These are phyloP conservation scores for Histomonas meleagridis DNA, from an alignment of 208 protist species.

Conservation along the genomic window DNA sequence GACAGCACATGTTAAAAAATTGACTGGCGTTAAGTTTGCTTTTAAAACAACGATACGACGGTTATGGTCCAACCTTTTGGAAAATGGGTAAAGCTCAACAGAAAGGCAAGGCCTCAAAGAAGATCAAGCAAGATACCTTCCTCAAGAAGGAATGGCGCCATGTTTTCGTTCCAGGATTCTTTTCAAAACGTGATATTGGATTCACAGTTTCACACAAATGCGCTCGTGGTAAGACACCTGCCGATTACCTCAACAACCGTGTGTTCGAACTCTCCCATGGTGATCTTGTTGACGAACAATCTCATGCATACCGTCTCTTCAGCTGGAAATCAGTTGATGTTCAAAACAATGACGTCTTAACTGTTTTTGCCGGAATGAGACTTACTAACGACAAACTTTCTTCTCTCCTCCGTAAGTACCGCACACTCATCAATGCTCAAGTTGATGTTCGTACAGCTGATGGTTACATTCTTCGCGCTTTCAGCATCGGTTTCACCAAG, in stretches of 20 bases:
- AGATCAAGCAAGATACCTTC: slow-evolving; percentile 35
- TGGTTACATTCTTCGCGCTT: slow-evolving; percentile 83
- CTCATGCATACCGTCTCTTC: slow-evolving; percentile 10
- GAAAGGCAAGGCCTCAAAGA: not conserved
- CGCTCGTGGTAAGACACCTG: not conserved
- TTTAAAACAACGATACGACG: too few species aligned
- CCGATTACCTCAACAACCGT: not conserved
- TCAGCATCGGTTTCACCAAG: slow-evolving; percentile 90
- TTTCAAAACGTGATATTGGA: slow-evolving; percentile 31
- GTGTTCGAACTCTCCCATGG: slow-evolving; percentile 15
- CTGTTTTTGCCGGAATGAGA: slow-evolving; percentile 90
- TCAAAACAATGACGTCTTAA: slow-evolving; percentile 77
- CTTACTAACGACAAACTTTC: slow-evolving; percentile 90
- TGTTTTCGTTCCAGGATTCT: slow-evolving; percentile 29
- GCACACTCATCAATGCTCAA: slow-evolving; percentile 82
- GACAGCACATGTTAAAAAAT: too few species aligned
- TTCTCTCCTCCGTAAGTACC: slow-evolving; percentile 88
- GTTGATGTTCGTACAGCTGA: slow-evolving; percentile 83
- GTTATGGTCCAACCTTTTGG: too few species aligned
- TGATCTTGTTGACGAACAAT: not conserved
- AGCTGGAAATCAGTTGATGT: slow-evolving; percentile 54
- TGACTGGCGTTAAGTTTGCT: too few species aligned
- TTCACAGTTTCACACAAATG: slow-evolving; percentile 20
- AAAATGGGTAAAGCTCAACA: not conserved
- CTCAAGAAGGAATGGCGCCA: slow-evolving; percentile 36